Conservation (phyloP, 495 filamentous ascomycete genomes). For the Daldinia loculata region DNA sequence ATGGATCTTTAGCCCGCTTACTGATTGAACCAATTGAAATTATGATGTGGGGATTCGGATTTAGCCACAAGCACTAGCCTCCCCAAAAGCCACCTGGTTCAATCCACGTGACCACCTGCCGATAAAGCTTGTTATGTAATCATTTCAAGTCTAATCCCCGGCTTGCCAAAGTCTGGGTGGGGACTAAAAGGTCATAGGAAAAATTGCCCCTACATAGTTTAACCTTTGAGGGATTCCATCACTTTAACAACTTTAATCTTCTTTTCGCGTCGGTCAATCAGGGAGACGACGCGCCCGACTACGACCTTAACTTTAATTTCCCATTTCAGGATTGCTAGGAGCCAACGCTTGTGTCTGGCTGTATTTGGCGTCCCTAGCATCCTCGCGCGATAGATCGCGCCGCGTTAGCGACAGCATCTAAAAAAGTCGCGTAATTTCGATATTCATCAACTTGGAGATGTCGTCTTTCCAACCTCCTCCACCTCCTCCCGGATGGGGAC, state of each 20-base stretch:
- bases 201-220: slow-evolving; percentile 27
- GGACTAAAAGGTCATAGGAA: slow-evolving; percentile 4
- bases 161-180: neutral
- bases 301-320: neutral
- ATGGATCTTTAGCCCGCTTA: slow-evolving; percentile 45
- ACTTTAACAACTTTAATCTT: slow-evolving; percentile 23
- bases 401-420: slow-evolving; percentile 45
- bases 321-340: slow-evolving; percentile 9
- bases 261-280: slow-evolving; percentile 36
- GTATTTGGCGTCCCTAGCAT: slow-evolving; percentile 31
- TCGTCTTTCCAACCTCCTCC: slow-evolving; percentile 73
- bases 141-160: neutral
- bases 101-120: slow-evolving; percentile 33
- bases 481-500: slow-evolving; percentile 64
- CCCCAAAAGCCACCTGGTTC: neutral
- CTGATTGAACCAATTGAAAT: slow-evolving; percentile 37
- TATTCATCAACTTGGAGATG: slow-evolving; percentile 63
- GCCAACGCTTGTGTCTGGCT: slow-evolving; percentile 12
- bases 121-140: slow-evolving; percentile 1
- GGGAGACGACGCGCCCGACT: slow-evolving; percentile 28
- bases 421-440: slow-evolving; percentile 28
- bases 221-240: slow-evolving; percentile 15
- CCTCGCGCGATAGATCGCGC: slow-evolving; percentile 46
- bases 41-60: neutral
- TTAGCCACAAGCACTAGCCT: slow-evolving; percentile 31